Percentiles rank a stretch among this genome's conserved stretches.
phyloP scores from a whole-genome alignment of 306 rosid genomes.

The Senna siamea region DNA sequence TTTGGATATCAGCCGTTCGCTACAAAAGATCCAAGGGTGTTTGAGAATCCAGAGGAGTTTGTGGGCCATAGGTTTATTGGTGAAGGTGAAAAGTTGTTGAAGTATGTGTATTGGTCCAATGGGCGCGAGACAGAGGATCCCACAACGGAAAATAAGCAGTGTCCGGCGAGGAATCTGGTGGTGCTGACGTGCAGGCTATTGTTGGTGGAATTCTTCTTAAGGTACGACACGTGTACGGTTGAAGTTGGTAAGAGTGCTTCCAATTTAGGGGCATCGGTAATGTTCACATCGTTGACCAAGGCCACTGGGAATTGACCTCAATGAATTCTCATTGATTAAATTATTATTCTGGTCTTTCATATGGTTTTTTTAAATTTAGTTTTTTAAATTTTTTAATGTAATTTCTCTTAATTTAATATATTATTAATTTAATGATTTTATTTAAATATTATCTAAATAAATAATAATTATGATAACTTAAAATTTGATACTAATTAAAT shows the following conservation, averaged over 20 bases:
- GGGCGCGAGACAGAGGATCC: slow-evolving; percentile 43
- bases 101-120: slow-evolving; percentile 46
- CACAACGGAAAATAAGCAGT: slow-evolving; percentile 33
- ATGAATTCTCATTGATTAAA: too few species aligned
- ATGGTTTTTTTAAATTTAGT: too few species aligned
- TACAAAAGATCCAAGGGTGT: slow-evolving; percentile 62
- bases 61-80: slow-evolving; percentile 43
- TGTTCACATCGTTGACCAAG: slow-evolving; percentile 39
- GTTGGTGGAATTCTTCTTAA: slow-evolving; percentile 45
- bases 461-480: too few species aligned
- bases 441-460: too few species aligned
- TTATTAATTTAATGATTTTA: too few species aligned
- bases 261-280: slow-evolving; percentile 24
- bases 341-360: too few species aligned
- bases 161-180: slow-evolving; percentile 49
- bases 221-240: slow-evolving; percentile 40
- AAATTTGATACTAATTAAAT: too few species aligned
- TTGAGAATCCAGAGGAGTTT: slow-evolving; percentile 54
- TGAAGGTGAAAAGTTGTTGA: slow-evolving; percentile 40
- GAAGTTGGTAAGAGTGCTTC: not conserved
- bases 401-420: too few species aligned
- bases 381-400: too few species aligned
- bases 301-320: not conserved
- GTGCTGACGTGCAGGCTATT: slow-evolving; percentile 45
- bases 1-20: slow-evolving; percentile 76